Conservation (phyloP, 2,329 filamentous ascomycete species). For the Fusarium bactridioides region DNA sequence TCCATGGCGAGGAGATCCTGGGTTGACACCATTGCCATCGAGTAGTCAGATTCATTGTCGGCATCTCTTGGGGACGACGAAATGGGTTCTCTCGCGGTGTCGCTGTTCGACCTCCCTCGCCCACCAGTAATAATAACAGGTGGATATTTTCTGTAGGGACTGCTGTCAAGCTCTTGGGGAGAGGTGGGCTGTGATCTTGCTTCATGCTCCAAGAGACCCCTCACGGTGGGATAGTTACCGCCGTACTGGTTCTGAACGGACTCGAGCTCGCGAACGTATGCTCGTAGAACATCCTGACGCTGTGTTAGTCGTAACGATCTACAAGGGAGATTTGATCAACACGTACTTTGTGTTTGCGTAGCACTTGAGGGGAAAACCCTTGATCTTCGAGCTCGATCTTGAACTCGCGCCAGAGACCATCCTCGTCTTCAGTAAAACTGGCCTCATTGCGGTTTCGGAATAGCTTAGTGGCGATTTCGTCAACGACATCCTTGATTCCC, state of each 20-base stretch:
- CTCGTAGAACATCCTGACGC: constrained; percentile 63
- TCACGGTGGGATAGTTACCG: constrained; percentile 57
- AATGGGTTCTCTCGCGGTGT: constrained; percentile 40
- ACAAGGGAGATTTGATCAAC: background rate
- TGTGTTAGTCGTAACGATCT: constrained; percentile 29
- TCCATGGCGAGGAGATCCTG: constrained; percentile 61
- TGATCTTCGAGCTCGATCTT: constrained; percentile 64
- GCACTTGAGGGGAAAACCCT: constrained; percentile 64
- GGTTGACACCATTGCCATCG: constrained; percentile 62
- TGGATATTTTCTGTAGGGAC: constrained; percentile 53
- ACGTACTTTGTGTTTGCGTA: constrained; percentile 65
- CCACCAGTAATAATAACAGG: constrained; percentile 49
- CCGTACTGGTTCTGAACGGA: constrained; percentile 55
- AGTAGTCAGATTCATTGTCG: constrained; percentile 44
- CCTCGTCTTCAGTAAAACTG: constrained; percentile 54
- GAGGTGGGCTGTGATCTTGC: constrained; percentile 43
- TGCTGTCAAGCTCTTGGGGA: constrained; percentile 48
- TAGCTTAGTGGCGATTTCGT: constrained; percentile 62
- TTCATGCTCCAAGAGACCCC: constrained; percentile 61
- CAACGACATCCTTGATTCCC: constrained; percentile 67
- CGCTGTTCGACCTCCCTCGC: constrained; percentile 47
- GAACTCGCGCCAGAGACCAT: constrained; percentile 66
- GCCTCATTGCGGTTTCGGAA: constrained; percentile 53
- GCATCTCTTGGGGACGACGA: constrained; percentile 52
- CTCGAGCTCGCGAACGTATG: constrained; percentile 68